A percentile compares a stretch with the other conserved stretches of the same genome.
These are phyloP conservation scores for Coemansia sp. DNA, from an alignment of 192 early-diverging fungal species.

Conservation along the genomic window DNA sequence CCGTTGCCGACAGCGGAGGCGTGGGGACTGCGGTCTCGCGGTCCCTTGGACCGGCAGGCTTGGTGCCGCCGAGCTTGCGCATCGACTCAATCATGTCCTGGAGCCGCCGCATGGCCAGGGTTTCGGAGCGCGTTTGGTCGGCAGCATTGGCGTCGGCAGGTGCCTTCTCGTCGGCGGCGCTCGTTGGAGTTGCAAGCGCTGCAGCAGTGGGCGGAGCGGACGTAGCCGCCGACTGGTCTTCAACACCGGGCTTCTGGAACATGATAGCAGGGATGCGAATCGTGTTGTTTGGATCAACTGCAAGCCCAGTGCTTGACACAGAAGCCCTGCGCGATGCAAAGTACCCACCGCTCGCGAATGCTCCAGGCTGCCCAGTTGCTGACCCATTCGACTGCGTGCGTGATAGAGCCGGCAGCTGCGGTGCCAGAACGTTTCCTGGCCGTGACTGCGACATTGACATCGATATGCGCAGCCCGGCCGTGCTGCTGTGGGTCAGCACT, in stretches of 20 bases:
- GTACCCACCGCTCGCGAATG: constrained; percentile 42
- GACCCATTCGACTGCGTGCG: constrained; percentile 9
- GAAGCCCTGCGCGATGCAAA: constrained; percentile 53
- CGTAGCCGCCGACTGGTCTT: not conserved
- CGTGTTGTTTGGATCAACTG: constrained; percentile 47
- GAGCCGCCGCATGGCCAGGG: constrained; percentile 38
- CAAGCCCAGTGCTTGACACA: constrained; percentile 39
- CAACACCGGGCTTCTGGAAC: constrained; percentile 36
- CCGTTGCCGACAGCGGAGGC: not conserved
- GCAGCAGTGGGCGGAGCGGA: not conserved
- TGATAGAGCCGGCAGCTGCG: constrained; percentile 22
- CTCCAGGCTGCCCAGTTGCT: constrained; percentile 12
- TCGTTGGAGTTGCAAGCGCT: constrained; percentile 6
- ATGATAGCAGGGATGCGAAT: constrained; percentile 51
- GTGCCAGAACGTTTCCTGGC: constrained; percentile 41
- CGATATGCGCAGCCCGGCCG: constrained; percentile 34
- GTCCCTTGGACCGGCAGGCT: not conserved
- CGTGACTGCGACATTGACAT: constrained; percentile 35
- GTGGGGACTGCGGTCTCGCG: not conserved
- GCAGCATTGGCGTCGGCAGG: not conserved
- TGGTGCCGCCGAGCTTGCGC: constrained; percentile 22
- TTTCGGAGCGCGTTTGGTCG: constrained; percentile 15
- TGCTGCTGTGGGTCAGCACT: constrained; percentile 24
- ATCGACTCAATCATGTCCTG: constrained; percentile 54
- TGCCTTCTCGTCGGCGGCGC: constrained; percentile 4